Evolutionary conservation across 2,329 filamentous ascomycete genomes (phyloP).

Genomic region (Arthrinium phaeospermum): DNA sequence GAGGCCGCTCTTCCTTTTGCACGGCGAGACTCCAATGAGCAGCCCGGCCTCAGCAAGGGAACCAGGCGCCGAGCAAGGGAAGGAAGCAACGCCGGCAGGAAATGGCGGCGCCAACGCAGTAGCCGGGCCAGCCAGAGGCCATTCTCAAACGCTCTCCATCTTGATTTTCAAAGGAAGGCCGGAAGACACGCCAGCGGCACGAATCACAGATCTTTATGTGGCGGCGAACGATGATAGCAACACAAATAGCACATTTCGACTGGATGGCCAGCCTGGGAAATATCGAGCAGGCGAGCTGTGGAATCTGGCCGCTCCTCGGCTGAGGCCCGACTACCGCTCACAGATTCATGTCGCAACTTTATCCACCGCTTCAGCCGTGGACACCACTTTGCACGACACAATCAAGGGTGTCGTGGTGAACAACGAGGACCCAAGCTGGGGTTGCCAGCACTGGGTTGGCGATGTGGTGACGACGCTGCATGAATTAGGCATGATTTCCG

Average conservation of each 20-base stretch:
- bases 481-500: conserved; percentile 19
- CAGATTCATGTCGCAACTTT: conserved; percentile 27
- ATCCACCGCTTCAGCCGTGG: conserved; percentile 15
- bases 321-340: conserved; percentile 36
- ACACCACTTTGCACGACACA: conserved; percentile 22
- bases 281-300: conserved; percentile 34
- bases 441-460: conserved; percentile 25
- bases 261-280: conserved; percentile 35
- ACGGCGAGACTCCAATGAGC: conserved; percentile 12
- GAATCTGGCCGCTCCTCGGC: conserved; percentile 33
- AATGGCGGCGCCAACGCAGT: neutral
- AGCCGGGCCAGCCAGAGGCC: neutral
- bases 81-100: neutral
- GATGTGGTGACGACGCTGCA: conserved; percentile 23
- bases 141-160: conserved; percentile 34
- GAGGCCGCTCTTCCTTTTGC: conserved; percentile 5
- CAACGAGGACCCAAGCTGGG: conserved; percentile 25
- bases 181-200: conserved; percentile 36
- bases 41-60: neutral
- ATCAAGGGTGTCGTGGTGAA: conserved; percentile 18
- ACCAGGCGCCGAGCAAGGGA: conserved; percentile 12
- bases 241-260: conserved; percentile 37
- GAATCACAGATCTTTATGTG: conserved; percentile 37
- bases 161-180: conserved; percentile 39
- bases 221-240: conserved; percentile 36